Conservation (phyloP, 169 alveolate species). For the Plasmodium relictum region DNA sequence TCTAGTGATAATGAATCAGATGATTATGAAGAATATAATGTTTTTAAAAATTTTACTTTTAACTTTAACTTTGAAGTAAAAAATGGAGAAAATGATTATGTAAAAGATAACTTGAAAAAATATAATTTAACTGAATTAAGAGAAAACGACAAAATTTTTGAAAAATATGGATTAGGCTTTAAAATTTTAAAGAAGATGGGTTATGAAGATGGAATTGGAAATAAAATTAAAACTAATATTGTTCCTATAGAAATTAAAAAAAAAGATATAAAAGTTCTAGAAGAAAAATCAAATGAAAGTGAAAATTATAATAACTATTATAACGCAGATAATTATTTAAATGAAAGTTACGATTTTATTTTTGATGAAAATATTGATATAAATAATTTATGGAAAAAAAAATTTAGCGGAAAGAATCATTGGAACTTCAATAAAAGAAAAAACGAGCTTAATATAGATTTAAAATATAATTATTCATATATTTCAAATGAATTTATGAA, state of each 20-base stretch:
- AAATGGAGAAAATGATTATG: conserved; percentile 41
- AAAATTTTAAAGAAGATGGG: conserved; percentile 76
- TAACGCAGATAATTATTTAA: background rate
- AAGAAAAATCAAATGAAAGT: conserved; percentile 39
- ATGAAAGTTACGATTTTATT: conserved; percentile 11
- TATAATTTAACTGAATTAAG: conserved; percentile 38
- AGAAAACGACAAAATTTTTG: conserved; percentile 57
- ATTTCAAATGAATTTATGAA: background rate
- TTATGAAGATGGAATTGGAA: conserved; percentile 75
- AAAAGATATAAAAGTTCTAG: conserved; percentile 34
- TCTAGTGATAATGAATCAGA: conserved; percentile 61
- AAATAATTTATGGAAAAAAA: conserved; percentile 62
- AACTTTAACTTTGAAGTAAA: conserved; percentile 45
- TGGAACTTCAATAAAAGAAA: conserved; percentile 61
- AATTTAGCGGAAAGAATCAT: conserved; percentile 16
- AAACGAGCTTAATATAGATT: conserved; percentile 16
- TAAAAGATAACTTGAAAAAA: conserved; percentile 65
- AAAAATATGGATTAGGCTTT: conserved; percentile 74
- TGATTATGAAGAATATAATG: conserved; percentile 58
- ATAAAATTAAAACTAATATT: conserved; percentile 66
- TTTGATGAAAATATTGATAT: conserved; percentile 16
- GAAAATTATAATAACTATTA: conserved; percentile 14
- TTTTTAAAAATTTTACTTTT: conserved; percentile 52
- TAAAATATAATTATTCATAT: conserved; percentile 11
- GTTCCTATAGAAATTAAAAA: conserved; percentile 74